Conservation (phyloP, 306 rosid genomes). For the Fagus crenata region DNA sequence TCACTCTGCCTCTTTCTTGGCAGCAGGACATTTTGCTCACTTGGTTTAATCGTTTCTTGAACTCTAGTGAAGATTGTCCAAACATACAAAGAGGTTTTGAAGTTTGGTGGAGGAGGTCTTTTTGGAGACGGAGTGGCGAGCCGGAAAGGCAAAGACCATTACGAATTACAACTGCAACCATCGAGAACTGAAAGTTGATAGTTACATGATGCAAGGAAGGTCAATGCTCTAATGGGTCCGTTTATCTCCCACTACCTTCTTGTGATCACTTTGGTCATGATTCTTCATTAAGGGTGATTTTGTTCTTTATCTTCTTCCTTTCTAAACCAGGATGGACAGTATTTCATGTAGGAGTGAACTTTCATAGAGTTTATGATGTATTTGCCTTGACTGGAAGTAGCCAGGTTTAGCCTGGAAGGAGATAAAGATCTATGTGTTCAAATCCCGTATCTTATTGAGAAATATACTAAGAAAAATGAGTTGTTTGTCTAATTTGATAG, state of each 20-base stretch:
- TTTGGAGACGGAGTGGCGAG: constrained; percentile 76
- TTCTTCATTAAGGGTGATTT: constrained; percentile 8
- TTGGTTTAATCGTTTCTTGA: constrained; percentile 93
- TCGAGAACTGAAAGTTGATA: constrained; percentile 52
- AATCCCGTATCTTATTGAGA: not conserved
- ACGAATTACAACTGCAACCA: constrained; percentile 59
- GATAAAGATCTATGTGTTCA: constrained; percentile 18
- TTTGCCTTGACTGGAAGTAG: constrained; percentile 9
- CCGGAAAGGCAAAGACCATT: constrained; percentile 60
- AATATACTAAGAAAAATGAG: not conserved
- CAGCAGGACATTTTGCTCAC: constrained; percentile 93
- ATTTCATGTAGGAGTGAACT: constrained; percentile 9
- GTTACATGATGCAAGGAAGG: constrained; percentile 17
- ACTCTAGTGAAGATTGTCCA: constrained; percentile 96
- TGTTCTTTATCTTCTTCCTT: constrained; percentile 26
- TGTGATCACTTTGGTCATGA: constrained; percentile 15
- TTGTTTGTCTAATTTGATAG: not conserved
- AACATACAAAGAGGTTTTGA: constrained; percentile 94
- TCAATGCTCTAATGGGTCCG: constrained; percentile 42
- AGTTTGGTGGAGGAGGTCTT: constrained; percentile 99
- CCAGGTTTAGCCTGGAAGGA: constrained; percentile 36
- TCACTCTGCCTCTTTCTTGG: constrained; percentile 89
- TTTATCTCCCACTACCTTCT: constrained; percentile 16
- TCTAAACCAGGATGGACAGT: constrained; percentile 18
- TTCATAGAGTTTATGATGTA: constrained; percentile 11